Conservation (phyloP, 169 alveolate species). For the Eimeria praecox region DNA sequence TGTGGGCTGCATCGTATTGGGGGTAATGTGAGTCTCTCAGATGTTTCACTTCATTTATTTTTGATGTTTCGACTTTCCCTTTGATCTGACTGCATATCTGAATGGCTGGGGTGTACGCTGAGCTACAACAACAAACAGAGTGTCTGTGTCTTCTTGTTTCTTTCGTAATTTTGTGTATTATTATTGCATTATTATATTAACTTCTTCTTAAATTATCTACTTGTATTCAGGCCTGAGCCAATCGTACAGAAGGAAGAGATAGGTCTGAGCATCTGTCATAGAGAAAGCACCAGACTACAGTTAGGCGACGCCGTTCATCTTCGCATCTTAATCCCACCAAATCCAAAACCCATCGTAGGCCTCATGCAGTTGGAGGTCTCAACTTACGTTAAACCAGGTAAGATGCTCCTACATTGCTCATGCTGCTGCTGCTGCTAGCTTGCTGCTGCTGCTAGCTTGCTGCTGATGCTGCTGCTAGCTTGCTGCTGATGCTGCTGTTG, state of each 20-base stretch:
- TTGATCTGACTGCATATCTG: too few relatives aligned
- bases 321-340: neutral
- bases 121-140: too few relatives aligned
- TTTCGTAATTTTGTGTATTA: too few relatives aligned
- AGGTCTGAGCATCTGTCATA: slow-evolving; percentile 81
- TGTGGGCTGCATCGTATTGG: slow-evolving; percentile 47
- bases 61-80: too few relatives aligned
- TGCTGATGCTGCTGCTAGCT: too few relatives aligned
- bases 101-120: neutral
- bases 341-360: slow-evolving; percentile 4
- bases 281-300: slow-evolving; percentile 76
- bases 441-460: neutral
- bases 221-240: slow-evolving; percentile 80
- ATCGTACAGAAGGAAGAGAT: slow-evolving; percentile 62
- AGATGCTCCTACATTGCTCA: neutral
- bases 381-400: slow-evolving; percentile 79
- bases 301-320: slow-evolving; percentile 63
- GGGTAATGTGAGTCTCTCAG: slow-evolving; percentile 22
- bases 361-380: slow-evolving; percentile 73
- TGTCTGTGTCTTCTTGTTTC: too few relatives aligned
- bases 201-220: too few relatives aligned
- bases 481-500: neutral
- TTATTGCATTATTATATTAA: too few relatives aligned
- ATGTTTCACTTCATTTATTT: too few relatives aligned
- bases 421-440: neutral